Evolutionary conservation across 306 rosid species (phyloP).

Genomic region (Echinosophora koreensis): DNA sequence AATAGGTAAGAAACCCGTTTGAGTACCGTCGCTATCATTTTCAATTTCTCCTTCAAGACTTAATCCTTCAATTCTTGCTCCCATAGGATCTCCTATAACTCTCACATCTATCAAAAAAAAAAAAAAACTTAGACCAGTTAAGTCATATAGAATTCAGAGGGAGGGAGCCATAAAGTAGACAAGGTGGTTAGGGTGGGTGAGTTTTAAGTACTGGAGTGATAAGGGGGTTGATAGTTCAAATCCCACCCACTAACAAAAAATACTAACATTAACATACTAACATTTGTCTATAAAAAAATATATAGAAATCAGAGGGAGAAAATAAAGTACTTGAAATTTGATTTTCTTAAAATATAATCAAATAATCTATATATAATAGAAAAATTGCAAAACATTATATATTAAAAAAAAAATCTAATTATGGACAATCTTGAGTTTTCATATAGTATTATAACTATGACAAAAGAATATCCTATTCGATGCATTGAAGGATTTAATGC

Average conservation of each 20-base stretch:
- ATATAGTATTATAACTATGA: background rate
- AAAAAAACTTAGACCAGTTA: background rate
- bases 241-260: too few species aligned
- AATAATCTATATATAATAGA: background rate
- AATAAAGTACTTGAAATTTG: background rate
- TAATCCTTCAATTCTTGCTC: conserved; percentile 61
- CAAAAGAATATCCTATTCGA: too few species aligned
- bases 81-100: conserved; percentile 42
- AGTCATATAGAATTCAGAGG: background rate
- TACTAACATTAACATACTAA: too few species aligned
- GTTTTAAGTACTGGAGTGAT: too few species aligned
- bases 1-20: conserved; percentile 58
- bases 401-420: background rate
- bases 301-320: background rate
- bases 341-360: background rate
- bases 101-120: conserved; percentile 48
- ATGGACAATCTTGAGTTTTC: background rate
- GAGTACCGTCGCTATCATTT: conserved; percentile 71
- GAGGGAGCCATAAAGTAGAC: too few species aligned
- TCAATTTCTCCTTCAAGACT: conserved; percentile 79
- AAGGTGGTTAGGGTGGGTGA: too few species aligned
- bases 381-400: too few species aligned
- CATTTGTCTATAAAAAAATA: too few species aligned
- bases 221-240: too few species aligned
- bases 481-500: background rate